Conservation (phyloP, 83 land plant genomes). For the Picea engelmannii region DNA sequence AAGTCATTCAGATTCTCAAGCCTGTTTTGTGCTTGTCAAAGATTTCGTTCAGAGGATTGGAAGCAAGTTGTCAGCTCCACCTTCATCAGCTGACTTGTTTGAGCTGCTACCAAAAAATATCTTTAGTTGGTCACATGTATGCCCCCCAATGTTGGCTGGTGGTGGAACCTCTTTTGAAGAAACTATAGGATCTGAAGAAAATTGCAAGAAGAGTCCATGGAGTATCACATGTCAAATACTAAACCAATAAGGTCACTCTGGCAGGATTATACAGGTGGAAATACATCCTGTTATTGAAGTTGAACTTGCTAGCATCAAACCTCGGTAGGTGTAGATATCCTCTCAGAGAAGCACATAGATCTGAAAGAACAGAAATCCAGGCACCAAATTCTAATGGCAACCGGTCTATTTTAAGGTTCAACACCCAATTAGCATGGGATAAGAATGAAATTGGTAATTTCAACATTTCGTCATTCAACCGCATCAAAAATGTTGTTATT, state of each 20-base stretch:
- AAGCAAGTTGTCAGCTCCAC: constrained; percentile 49
- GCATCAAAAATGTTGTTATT: neutral
- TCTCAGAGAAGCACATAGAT: neutral
- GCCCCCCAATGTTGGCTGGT: constrained; percentile 35
- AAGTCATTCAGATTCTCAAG: constrained; percentile 11
- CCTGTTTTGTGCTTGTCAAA: constrained; percentile 39
- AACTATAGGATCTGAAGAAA: constrained; percentile 1
- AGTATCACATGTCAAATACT: constrained; percentile 31
- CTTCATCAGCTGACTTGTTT: constrained; percentile 65
- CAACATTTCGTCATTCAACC: neutral
- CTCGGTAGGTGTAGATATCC: no score
- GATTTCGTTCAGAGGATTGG: constrained; percentile 47
- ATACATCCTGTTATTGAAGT: constrained; percentile 65
- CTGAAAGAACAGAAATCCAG: neutral
- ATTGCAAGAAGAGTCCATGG: constrained; percentile 22
- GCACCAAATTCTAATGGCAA: neutral
- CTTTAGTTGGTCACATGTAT: constrained; percentile 49
- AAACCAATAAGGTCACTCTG: constrained; percentile 63
- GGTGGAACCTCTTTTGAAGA: constrained; percentile 23
- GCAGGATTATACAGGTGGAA: constrained; percentile 57
- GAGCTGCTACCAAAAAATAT: constrained; percentile 51
- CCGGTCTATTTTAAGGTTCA: neutral
- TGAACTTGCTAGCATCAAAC: constrained; percentile 34
- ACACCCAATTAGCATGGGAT: neutral
- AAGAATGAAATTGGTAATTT: neutral